Percentiles rank a stretch among this genome's conserved stretches.
These are phyloP conservation scores for Aspergillus sp. DNA, from an alignment of 2,329 filamentous ascomycete genomes.

Conservation along the genomic window DNA sequence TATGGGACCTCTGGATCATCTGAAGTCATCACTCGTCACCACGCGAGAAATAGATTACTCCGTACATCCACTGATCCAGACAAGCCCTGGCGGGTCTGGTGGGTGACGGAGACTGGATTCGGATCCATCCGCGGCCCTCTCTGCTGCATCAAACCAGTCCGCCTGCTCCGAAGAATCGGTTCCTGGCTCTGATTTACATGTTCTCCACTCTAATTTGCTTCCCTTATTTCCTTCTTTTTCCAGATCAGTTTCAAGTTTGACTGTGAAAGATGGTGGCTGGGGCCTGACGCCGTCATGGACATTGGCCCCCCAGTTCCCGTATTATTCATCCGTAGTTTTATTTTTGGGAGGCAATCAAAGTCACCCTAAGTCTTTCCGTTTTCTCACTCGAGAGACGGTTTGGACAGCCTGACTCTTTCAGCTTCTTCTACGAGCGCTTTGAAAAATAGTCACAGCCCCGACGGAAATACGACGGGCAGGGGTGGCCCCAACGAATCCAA, in stretches of 20 bases:
- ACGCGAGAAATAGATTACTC: constrained; percentile 20
- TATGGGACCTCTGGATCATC: constrained; percentile 6
- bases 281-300: constrained; percentile 2
- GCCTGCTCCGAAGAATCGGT: constrained; percentile 31
- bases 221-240: constrained; percentile 14
- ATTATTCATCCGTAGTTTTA: constrained; percentile 11
- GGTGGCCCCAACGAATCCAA: background rate
- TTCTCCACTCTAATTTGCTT: constrained; percentile 15
- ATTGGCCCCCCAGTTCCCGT: background rate
- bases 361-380: background rate
- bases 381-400: background rate
- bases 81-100: constrained; percentile 19
- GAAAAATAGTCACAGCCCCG: background rate
- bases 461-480: background rate
- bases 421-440: background rate
- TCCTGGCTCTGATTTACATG: constrained; percentile 26
- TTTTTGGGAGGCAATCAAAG: constrained; percentile 14
- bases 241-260: constrained; percentile 10
- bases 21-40: constrained; percentile 8
- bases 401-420: background rate
- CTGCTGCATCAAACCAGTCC: constrained; percentile 25
- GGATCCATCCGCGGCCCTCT: constrained; percentile 35
- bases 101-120: constrained; percentile 21
- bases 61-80: constrained; percentile 13
- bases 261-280: constrained; percentile 12